A percentile compares a stretch with the other conserved stretches of the same genome.
Evolutionary conservation across 441 rosid genomes (phyloP).

Genomic region (Adansonia rubrostipa): DNA sequence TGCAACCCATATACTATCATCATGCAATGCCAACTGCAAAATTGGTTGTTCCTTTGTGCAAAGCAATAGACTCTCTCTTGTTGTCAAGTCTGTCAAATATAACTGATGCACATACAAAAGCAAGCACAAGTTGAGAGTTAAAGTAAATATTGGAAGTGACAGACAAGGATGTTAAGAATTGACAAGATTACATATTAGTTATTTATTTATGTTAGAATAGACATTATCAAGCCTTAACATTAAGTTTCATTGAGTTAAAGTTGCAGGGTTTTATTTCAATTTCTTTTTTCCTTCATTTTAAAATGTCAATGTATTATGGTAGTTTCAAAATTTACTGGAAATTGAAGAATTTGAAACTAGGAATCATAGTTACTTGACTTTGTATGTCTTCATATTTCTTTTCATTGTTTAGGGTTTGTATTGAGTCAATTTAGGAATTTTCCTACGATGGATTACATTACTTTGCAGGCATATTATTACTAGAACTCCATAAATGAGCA

Average conservation of each 20-base stretch:
- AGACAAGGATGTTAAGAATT: constrained; percentile 13
- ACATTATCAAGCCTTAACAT: constrained; percentile 15
- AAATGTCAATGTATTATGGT: background rate
- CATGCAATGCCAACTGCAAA: constrained; percentile 88
- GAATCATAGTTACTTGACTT: background rate
- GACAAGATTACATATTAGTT: background rate
- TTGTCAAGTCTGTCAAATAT: constrained; percentile 95
- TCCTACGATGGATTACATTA: background rate
- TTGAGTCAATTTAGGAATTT: background rate
- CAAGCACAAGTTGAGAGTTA: constrained; percentile 22
- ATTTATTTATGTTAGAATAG: constrained; percentile 9
- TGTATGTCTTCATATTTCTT: background rate
- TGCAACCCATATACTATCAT: constrained; percentile 91
- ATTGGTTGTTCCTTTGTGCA: constrained; percentile 92
- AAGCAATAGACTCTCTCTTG: constrained; percentile 93
- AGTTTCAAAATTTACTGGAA: background rate
- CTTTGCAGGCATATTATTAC: background rate
- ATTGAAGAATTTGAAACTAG: background rate
- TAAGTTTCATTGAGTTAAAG: constrained; percentile 6
- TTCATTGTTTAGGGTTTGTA: background rate
- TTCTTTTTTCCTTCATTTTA: constrained; percentile 5
- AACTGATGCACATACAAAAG: constrained; percentile 55
- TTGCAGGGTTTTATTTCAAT: background rate
- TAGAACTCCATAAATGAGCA: constrained; percentile 11
- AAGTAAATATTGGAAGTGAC: constrained; percentile 1